phyloP scores from a whole-genome alignment of 2,329 filamentous ascomycete species.

The Ambrosiella beaveri region DNA sequence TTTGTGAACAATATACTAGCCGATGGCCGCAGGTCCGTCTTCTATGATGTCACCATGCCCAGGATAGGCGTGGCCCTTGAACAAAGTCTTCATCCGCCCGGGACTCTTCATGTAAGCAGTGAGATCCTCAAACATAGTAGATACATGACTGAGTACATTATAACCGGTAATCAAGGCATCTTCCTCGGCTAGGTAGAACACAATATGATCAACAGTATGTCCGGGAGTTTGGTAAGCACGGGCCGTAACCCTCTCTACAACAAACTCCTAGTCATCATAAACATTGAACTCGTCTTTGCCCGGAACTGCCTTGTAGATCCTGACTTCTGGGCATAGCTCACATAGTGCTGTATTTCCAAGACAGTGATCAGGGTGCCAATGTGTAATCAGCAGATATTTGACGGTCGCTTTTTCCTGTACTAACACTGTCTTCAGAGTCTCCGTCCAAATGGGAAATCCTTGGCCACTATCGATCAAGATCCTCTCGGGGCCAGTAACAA shows the following conservation, averaged over 20 bases:
- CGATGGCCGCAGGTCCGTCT: slow-evolving; percentile 52
- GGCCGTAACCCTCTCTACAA: slow-evolving; percentile 45
- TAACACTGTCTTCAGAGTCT: slow-evolving; percentile 46
- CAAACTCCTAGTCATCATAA: slow-evolving; percentile 35
- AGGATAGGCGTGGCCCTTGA: slow-evolving; percentile 59
- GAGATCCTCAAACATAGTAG: slow-evolving; percentile 69
- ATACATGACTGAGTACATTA: slow-evolving; percentile 76
- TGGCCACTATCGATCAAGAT: slow-evolving; percentile 85
- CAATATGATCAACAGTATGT: slow-evolving; percentile 71
- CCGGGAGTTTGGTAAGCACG: slow-evolving; percentile 45
- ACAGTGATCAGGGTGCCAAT: slow-evolving; percentile 84
- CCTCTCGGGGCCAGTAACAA: slow-evolving; percentile 56
- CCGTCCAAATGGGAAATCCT: slow-evolving; percentile 57
- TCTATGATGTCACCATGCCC: slow-evolving; percentile 70
- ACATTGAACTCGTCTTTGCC: slow-evolving; percentile 29
- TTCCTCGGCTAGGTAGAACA: slow-evolving; percentile 59
- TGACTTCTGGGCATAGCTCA: slow-evolving; percentile 41
- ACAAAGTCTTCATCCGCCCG: slow-evolving; percentile 44
- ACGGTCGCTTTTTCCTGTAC: slow-evolving; percentile 50
- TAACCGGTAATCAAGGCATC: slow-evolving; percentile 78
- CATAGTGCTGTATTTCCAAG: slow-evolving; percentile 57
- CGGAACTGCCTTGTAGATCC: slow-evolving; percentile 46
- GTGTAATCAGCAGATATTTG: slow-evolving; percentile 58
- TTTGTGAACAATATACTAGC: slow-evolving; percentile 71
- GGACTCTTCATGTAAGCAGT: slow-evolving; percentile 50